These are phyloP conservation scores for Gaillardinia entomophila DNA, from an alignment of 805 yeast species.

Conservation along the genomic window DNA sequence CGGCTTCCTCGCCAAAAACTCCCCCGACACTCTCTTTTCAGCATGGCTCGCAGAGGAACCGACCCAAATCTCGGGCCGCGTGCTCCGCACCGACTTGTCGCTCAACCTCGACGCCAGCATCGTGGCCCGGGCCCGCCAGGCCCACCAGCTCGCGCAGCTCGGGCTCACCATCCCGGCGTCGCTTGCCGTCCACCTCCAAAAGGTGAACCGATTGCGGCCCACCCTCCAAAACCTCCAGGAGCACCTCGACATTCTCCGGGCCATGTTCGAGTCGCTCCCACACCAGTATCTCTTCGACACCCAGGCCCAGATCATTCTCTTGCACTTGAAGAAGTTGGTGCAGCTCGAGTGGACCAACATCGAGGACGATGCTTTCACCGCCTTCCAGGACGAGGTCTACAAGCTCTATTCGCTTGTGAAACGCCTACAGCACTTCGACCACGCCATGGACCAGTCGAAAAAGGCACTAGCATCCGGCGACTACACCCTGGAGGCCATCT, in stretches of 20 bases:
- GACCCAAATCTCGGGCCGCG: neutral
- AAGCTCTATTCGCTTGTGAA: slow-evolving; percentile 8
- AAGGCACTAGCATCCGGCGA: slow-evolving; percentile 10
- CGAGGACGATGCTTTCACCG: slow-evolving; percentile 18
- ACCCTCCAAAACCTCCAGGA: slow-evolving; percentile 51
- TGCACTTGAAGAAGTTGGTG: slow-evolving; percentile 26
- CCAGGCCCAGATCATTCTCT: slow-evolving; percentile 27
- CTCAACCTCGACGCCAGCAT: slow-evolving; percentile 49
- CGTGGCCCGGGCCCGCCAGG: slow-evolving; percentile 46
- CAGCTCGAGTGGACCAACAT: slow-evolving; percentile 47
- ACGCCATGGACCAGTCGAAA: neutral
- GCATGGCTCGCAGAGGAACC: slow-evolving; percentile 40
- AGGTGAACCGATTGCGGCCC: slow-evolving; percentile 49
- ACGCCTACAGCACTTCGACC: slow-evolving; percentile 2
- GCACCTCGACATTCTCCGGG: slow-evolving; percentile 37
- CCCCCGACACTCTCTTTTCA: slow-evolving; percentile 35
- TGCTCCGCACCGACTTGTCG: slow-evolving; percentile 11
- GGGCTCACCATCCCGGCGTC: slow-evolving; percentile 55
- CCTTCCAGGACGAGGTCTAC: slow-evolving; percentile 18
- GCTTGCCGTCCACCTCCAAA: slow-evolving; percentile 41
- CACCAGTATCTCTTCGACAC: slow-evolving; percentile 27
- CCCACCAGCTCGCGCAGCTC: slow-evolving; percentile 42
- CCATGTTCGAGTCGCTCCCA: slow-evolving; percentile 9
- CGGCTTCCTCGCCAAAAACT: slow-evolving; percentile 40
- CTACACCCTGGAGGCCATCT: slow-evolving; percentile 8